Evolutionary conservation across 1,139 yeast species (phyloP).

Genomic region (Kurtzmaniella quercitrusa): DNA sequence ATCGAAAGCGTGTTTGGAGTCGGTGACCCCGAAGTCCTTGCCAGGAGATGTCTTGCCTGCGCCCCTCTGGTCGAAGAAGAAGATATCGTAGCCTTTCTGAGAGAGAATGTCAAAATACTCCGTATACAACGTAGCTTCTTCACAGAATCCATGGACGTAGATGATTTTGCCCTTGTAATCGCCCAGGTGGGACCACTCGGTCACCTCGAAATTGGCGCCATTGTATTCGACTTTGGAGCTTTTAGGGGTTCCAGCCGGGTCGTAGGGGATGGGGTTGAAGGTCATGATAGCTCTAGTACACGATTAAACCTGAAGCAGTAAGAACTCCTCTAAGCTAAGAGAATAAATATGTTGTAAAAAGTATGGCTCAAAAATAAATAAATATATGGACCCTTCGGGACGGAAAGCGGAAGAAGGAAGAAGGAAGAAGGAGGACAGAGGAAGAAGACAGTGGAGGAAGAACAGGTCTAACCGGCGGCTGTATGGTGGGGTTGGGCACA

Average conservation of each 20-base stretch:
- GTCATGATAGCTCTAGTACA: too few relatives aligned
- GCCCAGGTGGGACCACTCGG: slow-evolving; percentile 30
- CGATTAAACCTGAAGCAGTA: too few relatives aligned
- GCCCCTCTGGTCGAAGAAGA: slow-evolving; percentile 85
- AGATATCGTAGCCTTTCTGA: slow-evolving; percentile 63
- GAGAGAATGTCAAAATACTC: slow-evolving; percentile 58
- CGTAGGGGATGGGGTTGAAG: slow-evolving; percentile 28
- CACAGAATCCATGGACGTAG: slow-evolving; percentile 81
- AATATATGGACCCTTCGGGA: too few relatives aligned
- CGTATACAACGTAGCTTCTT: slow-evolving; percentile 51
- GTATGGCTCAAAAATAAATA: too few relatives aligned
- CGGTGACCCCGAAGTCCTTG: slow-evolving; percentile 56
- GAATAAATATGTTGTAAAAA: too few relatives aligned
- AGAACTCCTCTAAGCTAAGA: too few relatives aligned
- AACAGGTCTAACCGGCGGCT: too few relatives aligned
- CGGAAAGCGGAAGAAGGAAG: too few relatives aligned
- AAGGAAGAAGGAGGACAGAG: too few relatives aligned
- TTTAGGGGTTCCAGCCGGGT: slow-evolving; percentile 26
- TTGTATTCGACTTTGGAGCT: slow-evolving; percentile 26
- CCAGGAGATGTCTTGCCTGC: slow-evolving; percentile 73
- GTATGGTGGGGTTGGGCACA: too few relatives aligned
- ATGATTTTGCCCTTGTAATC: slow-evolving; percentile 52
- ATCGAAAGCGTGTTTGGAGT: slow-evolving; percentile 57
- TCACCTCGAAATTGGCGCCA: slow-evolving; percentile 37
- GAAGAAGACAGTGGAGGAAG: too few relatives aligned